Evolutionary conservation across 1,284 basidiomycete genomes (phyloP), one percentile per base, ranked within the genome.

Genomic region (Heterobasidion occidentale): DNA sequence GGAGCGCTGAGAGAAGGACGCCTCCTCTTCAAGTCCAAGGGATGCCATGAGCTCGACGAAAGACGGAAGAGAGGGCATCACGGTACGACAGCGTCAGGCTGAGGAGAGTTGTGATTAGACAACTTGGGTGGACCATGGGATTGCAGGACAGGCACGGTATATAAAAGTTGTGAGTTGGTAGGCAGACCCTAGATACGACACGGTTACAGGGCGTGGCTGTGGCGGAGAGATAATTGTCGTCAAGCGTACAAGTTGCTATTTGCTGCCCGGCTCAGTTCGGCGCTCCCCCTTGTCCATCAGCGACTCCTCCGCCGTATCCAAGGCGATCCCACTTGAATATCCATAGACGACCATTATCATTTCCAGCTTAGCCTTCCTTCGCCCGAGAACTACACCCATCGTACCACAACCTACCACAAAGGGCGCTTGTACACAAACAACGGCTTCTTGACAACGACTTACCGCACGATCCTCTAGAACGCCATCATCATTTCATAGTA

Each of bases 11-110:
- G 54, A 67, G 67, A 52, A 64, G 61, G 55, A 70, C 61, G 56
- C 66, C 50, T 64, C 65, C 63, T 71, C 72, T 58, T 86, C 80
- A 68, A 90, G 76, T 60, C 86, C 89, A 62, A 91, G 76, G 60
- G 88, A 81, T 60, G 81, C 80, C 87, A 91, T 89, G 68, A 91
- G 85, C 72, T 90, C 83, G 59, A 89, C 83, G 69, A 91, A 91
- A 58, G 88, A 90, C 66, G 88, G 88, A 65, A 91, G 84, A 65
- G 86, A 73, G 63, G 84, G 76, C 80, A 83, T 86, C 59, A 46
- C 36, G 45, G 52, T 17, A 19, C 12, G 38, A 51, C 52, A 54
- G 57, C 53, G 53, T 46, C 36, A 42, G 17, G 56, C 57, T 55
- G 53, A 51, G 15, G 57, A 45, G 34, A 56, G 56, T 60, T 50